Evolutionary conservation across 768 basidiomycete species (phyloP).

Genomic region (Mrakia gelida): DNA sequence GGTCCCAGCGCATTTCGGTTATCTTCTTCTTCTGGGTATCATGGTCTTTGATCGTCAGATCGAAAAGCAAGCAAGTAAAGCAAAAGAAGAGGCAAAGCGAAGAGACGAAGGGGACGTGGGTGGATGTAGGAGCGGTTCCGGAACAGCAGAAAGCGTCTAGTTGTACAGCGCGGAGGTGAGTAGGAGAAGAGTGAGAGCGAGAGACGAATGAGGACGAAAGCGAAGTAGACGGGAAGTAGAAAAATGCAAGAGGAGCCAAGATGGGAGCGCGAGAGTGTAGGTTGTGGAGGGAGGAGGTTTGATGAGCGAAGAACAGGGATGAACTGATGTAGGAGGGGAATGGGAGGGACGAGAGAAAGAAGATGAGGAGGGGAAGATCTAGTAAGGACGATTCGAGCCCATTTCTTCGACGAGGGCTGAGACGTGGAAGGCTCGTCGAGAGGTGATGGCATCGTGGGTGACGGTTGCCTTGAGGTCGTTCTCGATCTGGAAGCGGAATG

Average conservation of each 20-base stretch:
- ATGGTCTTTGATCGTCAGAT: constrained; percentile 9
- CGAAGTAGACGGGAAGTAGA: neutral
- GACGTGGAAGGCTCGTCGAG: constrained; percentile 24
- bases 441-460: constrained; percentile 15
- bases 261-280: neutral
- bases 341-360: no score
- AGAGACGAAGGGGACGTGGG: neutral
- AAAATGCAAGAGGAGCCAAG: neutral
- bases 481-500: constrained; percentile 22
- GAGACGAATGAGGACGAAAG: constrained; percentile 63
- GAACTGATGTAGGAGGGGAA: constrained; percentile 49
- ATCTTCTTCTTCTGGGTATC: constrained; percentile 24
- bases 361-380: neutral
- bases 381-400: neutral
- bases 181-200: constrained; percentile 48
- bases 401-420: constrained; percentile 16
- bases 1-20: constrained; percentile 14
- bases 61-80: neutral
- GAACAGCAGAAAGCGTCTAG: constrained; percentile 47
- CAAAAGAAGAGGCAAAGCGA: neutral
- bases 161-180: constrained; percentile 93
- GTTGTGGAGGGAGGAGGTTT: neutral
- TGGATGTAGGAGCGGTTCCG: neutral
- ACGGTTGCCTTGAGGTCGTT: constrained; percentile 19
- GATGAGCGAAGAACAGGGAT: constrained; percentile 27